Evolutionary conservation across 441 rosid genomes (phyloP).

Genomic region (Populus hybrid): DNA sequence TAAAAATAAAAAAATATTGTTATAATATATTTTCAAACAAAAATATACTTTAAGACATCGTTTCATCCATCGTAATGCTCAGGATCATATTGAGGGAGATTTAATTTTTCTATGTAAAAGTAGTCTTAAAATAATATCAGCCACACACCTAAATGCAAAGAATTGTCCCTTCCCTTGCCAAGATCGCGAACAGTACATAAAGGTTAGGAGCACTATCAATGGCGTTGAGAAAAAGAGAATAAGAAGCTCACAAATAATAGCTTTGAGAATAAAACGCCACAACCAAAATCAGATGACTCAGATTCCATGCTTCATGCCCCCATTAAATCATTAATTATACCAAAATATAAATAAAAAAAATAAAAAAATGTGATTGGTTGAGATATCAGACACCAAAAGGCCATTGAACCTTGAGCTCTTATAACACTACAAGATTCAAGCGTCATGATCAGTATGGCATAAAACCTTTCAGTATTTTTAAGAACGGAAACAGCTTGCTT

Average conservation of each 20-base stretch:
- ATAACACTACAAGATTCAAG: too few species aligned
- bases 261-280: not conserved
- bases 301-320: not conserved
- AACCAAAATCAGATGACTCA: not conserved
- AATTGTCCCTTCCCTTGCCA: too few species aligned
- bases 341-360: too few species aligned
- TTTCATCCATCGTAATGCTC: too few species aligned
- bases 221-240: not conserved
- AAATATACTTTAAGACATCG: too few species aligned
- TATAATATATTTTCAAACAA: too few species aligned
- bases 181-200: not conserved
- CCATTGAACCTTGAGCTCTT: not conserved
- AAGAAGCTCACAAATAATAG: not conserved
- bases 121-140: too few species aligned
- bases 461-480: not conserved
- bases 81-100: too few species aligned
- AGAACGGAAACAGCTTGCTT: not conserved
- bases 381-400: not conserved
- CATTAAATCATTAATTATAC: too few species aligned
- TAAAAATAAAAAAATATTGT: too few species aligned
- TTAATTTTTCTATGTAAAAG: too few species aligned
- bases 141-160: not conserved
- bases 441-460: not conserved
- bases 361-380: not conserved
- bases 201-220: not conserved